Base-by-base conservation (phyloP, 2,329 filamentous ascomycete genomes). In the Chrysoporthe austroafricana region DNA sequence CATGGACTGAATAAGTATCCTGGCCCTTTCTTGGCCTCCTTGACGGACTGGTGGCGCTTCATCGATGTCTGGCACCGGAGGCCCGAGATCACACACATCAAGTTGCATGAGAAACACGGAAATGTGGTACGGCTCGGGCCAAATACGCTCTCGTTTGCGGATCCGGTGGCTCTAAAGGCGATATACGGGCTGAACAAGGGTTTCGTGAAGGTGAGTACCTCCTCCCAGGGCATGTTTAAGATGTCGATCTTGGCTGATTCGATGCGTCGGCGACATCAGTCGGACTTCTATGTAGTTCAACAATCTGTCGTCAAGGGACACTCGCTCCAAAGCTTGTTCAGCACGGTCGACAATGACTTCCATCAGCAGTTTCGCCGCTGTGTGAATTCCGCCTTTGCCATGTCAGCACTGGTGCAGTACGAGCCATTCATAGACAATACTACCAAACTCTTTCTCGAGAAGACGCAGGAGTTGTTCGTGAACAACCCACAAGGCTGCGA, bases 371-470 rank as follows among this genome's bases (percentile, higher is more conserved):
- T 94, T 75, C 86, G 91, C 39, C 86, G 91, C 69, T 91, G 88
- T 71, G 90, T 96, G 66, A 94, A 91, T 78, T 86, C 85, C 69
- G 91, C 90, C 4, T 95, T 94, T 74, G 85, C 90, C 69, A 94
- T 94, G 91, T 90, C 87, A 11, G 86, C 90, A 0, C 81, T 95
- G 2, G 88, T 94, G 32, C 88, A 91, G 74, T 94, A 94, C 73
- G 92, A 96, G 74, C 91, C 92, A 0, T 89, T 93, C 46, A 91
- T 96, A 52, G 91, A 93, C 75, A 90, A 88, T 71, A 93, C 90
- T 1, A 89, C 90, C 0, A 86, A 87, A 70, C 79, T 92, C 2
- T 95, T 94, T 76, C 84, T 95, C 6, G 77, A 83, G 43, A 86
- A 88, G 75, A 90, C 88, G 0, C 82, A 86, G 70, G 79, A 81